Percentiles rank a stretch among this genome's conserved stretches.
Evolutionary conservation across 495 filamentous ascomycete species (phyloP).

Genomic region (Glarea lozoyensis): DNA sequence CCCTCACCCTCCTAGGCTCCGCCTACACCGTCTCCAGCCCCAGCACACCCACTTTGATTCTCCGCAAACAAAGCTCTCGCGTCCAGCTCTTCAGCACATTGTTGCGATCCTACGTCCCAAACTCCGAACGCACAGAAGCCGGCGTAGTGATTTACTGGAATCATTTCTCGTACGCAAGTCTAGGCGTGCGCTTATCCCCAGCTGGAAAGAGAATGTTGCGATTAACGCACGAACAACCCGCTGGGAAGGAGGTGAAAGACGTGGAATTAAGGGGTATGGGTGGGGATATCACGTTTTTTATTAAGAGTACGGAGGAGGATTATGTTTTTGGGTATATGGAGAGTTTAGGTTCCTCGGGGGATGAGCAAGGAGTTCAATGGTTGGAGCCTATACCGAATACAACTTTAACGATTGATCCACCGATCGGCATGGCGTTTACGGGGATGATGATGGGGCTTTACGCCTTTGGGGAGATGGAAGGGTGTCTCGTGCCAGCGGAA

Average conservation of each 20-base stretch:
- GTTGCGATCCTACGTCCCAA: conserved; percentile 26
- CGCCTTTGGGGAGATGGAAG: conserved; percentile 32
- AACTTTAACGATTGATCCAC: conserved; percentile 23
- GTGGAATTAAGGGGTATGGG: not conserved
- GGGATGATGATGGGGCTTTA: conserved; percentile 38
- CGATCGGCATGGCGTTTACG: conserved; percentile 30
- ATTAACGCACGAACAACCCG: not conserved
- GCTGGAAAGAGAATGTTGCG: not conserved
- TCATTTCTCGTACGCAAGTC: conserved; percentile 30
- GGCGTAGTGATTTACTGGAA: conserved; percentile 34
- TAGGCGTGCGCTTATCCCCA: conserved; percentile 26
- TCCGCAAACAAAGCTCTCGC: not conserved
- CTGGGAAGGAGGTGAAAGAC: not conserved
- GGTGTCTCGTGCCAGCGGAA: conserved; percentile 31
- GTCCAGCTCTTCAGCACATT: not conserved
- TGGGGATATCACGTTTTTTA: not conserved
- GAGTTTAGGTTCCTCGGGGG: not conserved
- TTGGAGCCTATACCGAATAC: not conserved
- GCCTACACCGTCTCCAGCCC: not conserved
- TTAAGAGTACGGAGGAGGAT: not conserved
- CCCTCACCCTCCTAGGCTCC: not conserved
- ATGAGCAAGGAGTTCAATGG: not conserved
- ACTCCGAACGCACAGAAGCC: conserved; percentile 25
- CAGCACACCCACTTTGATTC: not conserved
- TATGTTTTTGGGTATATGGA: not conserved